Percentiles rank a stretch among this genome's conserved stretches.
phyloP scores from a whole-genome alignment of 2,329 filamentous ascomycete species.

The Hymenoscyphus repandus region DNA sequence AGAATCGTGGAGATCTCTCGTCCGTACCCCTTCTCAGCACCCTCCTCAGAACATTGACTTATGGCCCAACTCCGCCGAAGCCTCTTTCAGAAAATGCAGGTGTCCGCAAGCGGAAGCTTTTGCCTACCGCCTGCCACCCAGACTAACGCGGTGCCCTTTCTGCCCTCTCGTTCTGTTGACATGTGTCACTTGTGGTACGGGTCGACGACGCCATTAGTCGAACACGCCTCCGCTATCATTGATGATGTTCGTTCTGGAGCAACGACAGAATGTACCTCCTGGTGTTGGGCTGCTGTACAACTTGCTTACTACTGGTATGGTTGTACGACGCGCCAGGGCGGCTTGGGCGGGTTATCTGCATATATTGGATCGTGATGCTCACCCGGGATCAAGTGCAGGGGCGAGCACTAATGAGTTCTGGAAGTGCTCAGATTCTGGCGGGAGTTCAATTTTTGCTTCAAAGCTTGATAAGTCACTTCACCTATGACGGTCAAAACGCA shows the following conservation, averaged over 20 bases:
- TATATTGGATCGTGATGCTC: constrained; percentile 27
- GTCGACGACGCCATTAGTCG: background rate
- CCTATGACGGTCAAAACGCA: too few species aligned
- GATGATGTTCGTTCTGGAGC: background rate
- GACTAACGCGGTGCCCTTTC: background rate
- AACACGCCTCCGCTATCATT: background rate
- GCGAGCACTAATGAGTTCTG: constrained; percentile 16
- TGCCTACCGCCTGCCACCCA: background rate
- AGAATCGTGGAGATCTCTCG: too few species aligned
- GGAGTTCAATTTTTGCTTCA: too few species aligned
- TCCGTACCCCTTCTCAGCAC: too few species aligned
- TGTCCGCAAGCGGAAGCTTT: constrained; percentile 8
- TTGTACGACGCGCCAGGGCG: constrained; percentile 15
- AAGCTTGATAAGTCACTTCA: too few species aligned
- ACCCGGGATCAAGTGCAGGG: constrained; percentile 16
- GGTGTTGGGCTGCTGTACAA: background rate
- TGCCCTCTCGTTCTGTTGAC: background rate
- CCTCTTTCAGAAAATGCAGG: constrained; percentile 1
- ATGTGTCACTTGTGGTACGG: background rate
- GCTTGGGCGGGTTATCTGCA: constrained; percentile 21
- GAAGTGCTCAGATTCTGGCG: too few species aligned
- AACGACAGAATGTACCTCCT: background rate
- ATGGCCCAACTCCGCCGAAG: background rate
- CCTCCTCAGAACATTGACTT: background rate
- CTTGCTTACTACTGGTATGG: background rate